phyloP scores from a whole-genome alignment of 1,284 basidiomycete species.

The Ustilago tritici region DNA sequence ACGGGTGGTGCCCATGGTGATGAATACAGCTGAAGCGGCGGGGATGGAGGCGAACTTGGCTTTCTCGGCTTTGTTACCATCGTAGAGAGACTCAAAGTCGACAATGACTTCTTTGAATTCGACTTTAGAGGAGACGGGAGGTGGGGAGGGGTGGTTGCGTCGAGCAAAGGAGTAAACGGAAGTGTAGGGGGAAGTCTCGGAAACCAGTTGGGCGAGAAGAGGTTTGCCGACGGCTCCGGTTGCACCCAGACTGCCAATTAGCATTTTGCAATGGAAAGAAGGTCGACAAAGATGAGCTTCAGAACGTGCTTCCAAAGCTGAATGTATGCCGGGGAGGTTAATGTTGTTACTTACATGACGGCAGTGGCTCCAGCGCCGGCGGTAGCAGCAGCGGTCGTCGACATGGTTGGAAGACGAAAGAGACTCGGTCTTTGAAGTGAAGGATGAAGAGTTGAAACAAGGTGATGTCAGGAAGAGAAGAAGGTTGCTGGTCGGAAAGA shows the following conservation, averaged over 20 bases:
- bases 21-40: slow-evolving; percentile 28
- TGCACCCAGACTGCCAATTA: slow-evolving; percentile 34
- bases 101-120: slow-evolving; percentile 39
- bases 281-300: too few relatives aligned
- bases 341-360: slow-evolving; percentile 32
- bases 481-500: not conserved
- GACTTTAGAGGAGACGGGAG: slow-evolving; percentile 69
- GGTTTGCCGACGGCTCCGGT: slow-evolving; percentile 59
- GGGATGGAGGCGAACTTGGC: slow-evolving; percentile 33
- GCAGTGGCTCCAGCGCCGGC: slow-evolving; percentile 22
- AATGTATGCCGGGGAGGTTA: not conserved
- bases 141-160: slow-evolving; percentile 71
- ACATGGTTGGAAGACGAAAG: slow-evolving; percentile 6
- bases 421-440: not conserved
- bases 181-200: slow-evolving; percentile 50
- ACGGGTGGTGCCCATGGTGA: slow-evolving; percentile 57
- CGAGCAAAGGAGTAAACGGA: slow-evolving; percentile 77
- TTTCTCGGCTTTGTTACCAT: slow-evolving; percentile 16
- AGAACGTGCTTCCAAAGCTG: too few relatives aligned
- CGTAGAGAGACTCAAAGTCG: slow-evolving; percentile 51
- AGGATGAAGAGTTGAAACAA: not conserved
- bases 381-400: slow-evolving; percentile 12
- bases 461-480: not conserved
- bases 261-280: not conserved
- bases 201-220: slow-evolving; percentile 45